Percentiles rank a stretch among this genome's conserved stretches.
Evolutionary conservation across 805 yeast species (phyloP).

Genomic region (Priceomyces haplophilus): DNA sequence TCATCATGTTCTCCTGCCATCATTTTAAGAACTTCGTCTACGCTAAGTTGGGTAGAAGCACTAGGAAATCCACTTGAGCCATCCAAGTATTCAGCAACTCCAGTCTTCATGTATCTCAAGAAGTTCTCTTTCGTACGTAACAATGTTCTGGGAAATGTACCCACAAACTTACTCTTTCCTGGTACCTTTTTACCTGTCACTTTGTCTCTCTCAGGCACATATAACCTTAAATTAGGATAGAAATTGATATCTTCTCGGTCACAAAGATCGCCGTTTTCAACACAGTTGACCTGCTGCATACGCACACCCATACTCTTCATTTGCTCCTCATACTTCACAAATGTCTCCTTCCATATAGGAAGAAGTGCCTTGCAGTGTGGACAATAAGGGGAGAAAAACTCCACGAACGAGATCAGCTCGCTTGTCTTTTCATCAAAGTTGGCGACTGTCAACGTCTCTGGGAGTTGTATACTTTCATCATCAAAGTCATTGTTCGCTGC

Average conservation of each 20-base stretch:
- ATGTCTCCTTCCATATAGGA: constrained; percentile 79
- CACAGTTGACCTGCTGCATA: constrained; percentile 81
- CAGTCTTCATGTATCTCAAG: constrained; percentile 51
- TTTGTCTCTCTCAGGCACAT: constrained; percentile 50
- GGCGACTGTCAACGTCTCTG: constrained; percentile 47
- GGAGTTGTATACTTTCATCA: constrained; percentile 28
- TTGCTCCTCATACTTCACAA: constrained; percentile 45
- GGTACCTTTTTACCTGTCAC: constrained; percentile 21
- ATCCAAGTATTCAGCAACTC: constrained; percentile 45
- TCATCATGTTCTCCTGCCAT: constrained; percentile 48
- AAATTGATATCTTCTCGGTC: constrained; percentile 54
- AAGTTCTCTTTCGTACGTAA: constrained; percentile 49
- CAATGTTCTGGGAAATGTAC: constrained; percentile 45
- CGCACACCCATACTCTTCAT: constrained; percentile 43
- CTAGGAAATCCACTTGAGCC: constrained; percentile 39
- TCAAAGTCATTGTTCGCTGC: constrained; percentile 6
- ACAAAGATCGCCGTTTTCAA: constrained; percentile 84
- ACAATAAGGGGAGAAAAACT: constrained; percentile 90
- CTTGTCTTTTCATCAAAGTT: constrained; percentile 50
- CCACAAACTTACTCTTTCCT: constrained; percentile 30
- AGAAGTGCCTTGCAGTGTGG: constrained; percentile 74
- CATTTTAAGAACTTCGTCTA: constrained; percentile 43
- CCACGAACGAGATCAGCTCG: constrained; percentile 68
- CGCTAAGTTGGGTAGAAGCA: constrained; percentile 36
- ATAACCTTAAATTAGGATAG: constrained; percentile 74